phyloP scores from a whole-genome alignment of 768 basidiomycete genomes.

The Gloeophyllum trabeum region DNA sequence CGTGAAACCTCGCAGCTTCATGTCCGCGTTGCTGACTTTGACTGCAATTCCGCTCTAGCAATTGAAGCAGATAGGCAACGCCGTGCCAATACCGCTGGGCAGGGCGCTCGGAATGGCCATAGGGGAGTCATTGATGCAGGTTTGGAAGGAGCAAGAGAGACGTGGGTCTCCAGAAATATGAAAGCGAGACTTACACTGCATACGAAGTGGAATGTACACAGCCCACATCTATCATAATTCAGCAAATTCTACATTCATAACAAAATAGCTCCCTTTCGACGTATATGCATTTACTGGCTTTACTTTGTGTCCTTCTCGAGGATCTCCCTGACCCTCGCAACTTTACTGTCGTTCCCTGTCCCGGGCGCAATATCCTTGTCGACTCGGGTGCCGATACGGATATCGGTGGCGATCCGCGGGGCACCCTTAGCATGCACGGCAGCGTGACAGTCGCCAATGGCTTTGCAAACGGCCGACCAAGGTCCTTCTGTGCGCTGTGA shows the following conservation, averaged over 20 bases:
- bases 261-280: too few species aligned
- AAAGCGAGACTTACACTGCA: too few species aligned
- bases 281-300: not conserved
- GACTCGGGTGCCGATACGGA: slow-evolving; percentile 86
- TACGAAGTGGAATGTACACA: too few species aligned
- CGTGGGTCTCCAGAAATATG: too few species aligned
- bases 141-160: not conserved
- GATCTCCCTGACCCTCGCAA: slow-evolving; percentile 73
- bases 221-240: not conserved
- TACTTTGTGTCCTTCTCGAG: slow-evolving; percentile 27
- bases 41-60: slow-evolving; percentile 29
- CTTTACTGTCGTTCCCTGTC: slow-evolving; percentile 69
- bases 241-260: too few species aligned
- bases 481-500: slow-evolving; percentile 48
- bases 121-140: slow-evolving; percentile 2
- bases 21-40: not conserved
- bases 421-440: slow-evolving; percentile 74
- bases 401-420: slow-evolving; percentile 79
- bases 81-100: slow-evolving; percentile 1
- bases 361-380: slow-evolving; percentile 54
- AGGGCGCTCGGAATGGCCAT: slow-evolving; percentile 9
- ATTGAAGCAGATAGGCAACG: slow-evolving; percentile 61
- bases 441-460: slow-evolving; percentile 85
- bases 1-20: slow-evolving; percentile 2
- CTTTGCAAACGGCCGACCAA: slow-evolving; percentile 74